Evolutionary conservation across 208 protist genomes (phyloP), one percentile per base, ranked within the genome.

Genomic region (Crithidia mellificae): DNA sequence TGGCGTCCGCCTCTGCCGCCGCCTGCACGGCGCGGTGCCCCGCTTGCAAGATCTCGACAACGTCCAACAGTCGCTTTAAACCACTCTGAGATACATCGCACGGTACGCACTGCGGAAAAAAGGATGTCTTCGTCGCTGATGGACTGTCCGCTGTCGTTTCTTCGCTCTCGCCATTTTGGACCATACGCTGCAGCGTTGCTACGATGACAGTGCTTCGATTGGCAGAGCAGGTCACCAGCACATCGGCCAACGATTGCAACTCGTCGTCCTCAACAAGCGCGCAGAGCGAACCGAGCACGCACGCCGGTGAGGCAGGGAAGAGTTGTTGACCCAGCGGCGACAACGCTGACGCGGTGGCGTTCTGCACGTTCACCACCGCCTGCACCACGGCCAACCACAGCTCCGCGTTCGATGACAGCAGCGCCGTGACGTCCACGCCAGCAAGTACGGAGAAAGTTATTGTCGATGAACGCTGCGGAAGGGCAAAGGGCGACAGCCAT

Each of bases 401-500:
- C 25, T 34, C 46, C 2, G 6, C 17, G n/a, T 32, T 32, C 6
- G 20, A 2, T 1, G 34, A 20, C 12, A 52, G 38, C 11, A 65
- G 6, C 25, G 29, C 38, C 30, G 57, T 15, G 24, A 50, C 34
- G 25, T 51, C 36, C 38, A 25, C 8, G 14, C 32, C 29, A 3
- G 24, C 1, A 6, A 2, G 41, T 38, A 39, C 12, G 6, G 6
- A 17, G n/a, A 19, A 6, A 0, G 57, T 3, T 17, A 11, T 29
- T 0, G 43, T 27, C 7, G 2, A 6, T n/a, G n/a, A n/a, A n/a
- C n/a, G 17, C 20, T 20, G 29, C 2, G 59, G 20, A 0, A 75
- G 36, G 7, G 68, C 47, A 30, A 75, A 29, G 7, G 69, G 69
- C 27, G 69, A 63, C 5, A 75, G 22, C 69, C 69, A 75, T 32